Base-by-base conservation (phyloP, 106 monocot genomes). In the Phalaenopsis equestris region DNA sequence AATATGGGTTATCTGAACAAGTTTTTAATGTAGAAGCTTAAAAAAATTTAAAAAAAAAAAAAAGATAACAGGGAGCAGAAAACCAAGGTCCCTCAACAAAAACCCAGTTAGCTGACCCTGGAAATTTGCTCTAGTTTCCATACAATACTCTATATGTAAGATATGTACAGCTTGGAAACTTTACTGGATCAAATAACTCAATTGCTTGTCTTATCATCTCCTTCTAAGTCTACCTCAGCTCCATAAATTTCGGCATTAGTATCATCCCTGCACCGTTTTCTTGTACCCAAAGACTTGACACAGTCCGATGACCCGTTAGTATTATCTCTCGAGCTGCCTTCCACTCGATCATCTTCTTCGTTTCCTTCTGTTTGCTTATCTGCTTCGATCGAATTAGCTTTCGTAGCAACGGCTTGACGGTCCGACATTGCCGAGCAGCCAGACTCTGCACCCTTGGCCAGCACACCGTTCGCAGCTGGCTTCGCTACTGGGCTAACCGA, bases 401-500 rank as follows among this genome's bases (percentile, higher is more conserved):
- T 30, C 39, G 42, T n/a, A 72, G 61, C 77, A 46, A 72, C 42
- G 41, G 55, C 55, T 70, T 47, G 70, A 9, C 76, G 75, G 21
- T 72, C 49, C 1, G 70, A 64, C 67, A 72, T 78, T 78, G 68
- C 72, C 42, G 83, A 83, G 55, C 83, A 77, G 37, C 78, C 83
- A 0, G 83, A 83, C 77, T 82, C 86, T 67, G 81, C 79, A 7
- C 78, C 78, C 42, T 88, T 88, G 8, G 57, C 75, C 2, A 86
- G 75, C 12, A 67, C 67, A 3, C 79, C 10, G 38, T 68, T 77
- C 23, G 90, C 30, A 41, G 82, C 73, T 80, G 72, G 15, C 85
- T 89, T 89, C 70, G 80, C 78, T 82, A 24, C 75, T 16, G 80
- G 41, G 77, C 67, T 83, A 45, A 80, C 56, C 14, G 79, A 41